Percentiles rank a stretch among this genome's conserved stretches.
phyloP scores from a whole-genome alignment of 495 filamentous ascomycete species.

The Neurospora sp. region DNA sequence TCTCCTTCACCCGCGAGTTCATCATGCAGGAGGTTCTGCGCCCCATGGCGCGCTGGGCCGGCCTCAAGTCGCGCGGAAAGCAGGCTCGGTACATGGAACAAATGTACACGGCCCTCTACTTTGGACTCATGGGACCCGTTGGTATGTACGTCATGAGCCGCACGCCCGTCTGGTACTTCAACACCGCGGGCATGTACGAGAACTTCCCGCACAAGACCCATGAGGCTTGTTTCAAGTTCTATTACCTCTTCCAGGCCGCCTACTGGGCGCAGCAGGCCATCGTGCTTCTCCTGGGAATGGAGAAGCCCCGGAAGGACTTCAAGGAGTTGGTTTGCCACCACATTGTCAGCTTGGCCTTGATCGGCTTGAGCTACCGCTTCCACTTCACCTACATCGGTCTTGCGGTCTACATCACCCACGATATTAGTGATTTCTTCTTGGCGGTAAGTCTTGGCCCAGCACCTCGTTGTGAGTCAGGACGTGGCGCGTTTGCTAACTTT shows the following conservation, averaged over 20 bases:
- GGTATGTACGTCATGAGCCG: conserved; percentile 88
- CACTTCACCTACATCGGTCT: conserved; percentile 98
- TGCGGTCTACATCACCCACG: conserved; percentile 93
- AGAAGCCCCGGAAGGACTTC: conserved; percentile 94
- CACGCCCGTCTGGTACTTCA: conserved; percentile 97
- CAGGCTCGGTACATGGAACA: conserved; percentile 95
- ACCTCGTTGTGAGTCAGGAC: neutral
- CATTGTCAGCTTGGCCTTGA: conserved; percentile 83
- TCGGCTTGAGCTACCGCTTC: conserved; percentile 85
- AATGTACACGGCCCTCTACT: conserved; percentile 94
- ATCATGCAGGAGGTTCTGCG: conserved; percentile 88
- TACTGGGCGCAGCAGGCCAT: conserved; percentile 97
- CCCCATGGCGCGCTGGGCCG: conserved; percentile 59
- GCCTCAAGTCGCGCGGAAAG: conserved; percentile 66
- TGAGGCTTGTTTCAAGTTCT: conserved; percentile 84
- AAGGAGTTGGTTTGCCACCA: conserved; percentile 92
- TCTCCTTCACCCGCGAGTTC: conserved; percentile 92
- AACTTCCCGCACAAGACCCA: conserved; percentile 80
- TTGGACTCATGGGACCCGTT: conserved; percentile 70
- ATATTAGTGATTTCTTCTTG: conserved; percentile 94
- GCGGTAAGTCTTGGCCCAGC: conserved; percentile 51
- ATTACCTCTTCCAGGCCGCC: conserved; percentile 88
- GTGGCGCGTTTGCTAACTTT: conserved; percentile 5
- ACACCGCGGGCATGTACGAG: conserved; percentile 83
- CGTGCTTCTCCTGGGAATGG: conserved; percentile 77